These are phyloP conservation scores for Xylaria longipes DNA, from an alignment of 495 filamentous ascomycete species.

Conservation along the genomic window DNA sequence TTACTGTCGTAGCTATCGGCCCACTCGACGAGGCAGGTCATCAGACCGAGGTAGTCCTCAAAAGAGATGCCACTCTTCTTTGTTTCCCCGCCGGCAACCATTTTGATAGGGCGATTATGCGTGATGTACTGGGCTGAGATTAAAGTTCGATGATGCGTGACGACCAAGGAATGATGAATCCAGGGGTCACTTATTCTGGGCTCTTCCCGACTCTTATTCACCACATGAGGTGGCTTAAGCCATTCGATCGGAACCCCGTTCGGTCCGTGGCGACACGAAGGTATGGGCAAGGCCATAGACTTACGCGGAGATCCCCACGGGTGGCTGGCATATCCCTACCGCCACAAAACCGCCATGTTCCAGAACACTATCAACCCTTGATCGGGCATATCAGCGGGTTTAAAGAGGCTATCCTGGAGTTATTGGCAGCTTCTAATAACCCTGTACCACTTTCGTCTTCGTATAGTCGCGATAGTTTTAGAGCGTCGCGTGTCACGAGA, in stretches of 20 bases:
- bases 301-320: constrained; percentile 37
- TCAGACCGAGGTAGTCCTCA: constrained; percentile 60
- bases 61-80: constrained; percentile 31
- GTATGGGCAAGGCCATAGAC: neutral
- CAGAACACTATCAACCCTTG: neutral
- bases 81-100: neutral
- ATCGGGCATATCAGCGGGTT: neutral
- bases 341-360: neutral
- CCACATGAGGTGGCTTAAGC: too few relatives aligned
- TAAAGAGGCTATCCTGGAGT: neutral
- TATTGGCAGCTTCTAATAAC: neutral
- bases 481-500: neutral
- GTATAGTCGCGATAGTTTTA: neutral
- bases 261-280: constrained; percentile 1
- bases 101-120: neutral
- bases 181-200: neutral
- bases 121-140: neutral
- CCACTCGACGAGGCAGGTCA: constrained; percentile 71
- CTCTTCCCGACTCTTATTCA: neutral
- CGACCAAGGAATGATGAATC: neutral
- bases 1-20: constrained; percentile 84
- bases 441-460: neutral
- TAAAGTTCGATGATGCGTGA: neutral
- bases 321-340: constrained; percentile 8
- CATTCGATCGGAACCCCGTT: neutral